Percentiles rank a stretch among this genome's conserved stretches.
phyloP scores from a whole-genome alignment of 768 basidiomycete species.

The Peribolospora baueri region DNA sequence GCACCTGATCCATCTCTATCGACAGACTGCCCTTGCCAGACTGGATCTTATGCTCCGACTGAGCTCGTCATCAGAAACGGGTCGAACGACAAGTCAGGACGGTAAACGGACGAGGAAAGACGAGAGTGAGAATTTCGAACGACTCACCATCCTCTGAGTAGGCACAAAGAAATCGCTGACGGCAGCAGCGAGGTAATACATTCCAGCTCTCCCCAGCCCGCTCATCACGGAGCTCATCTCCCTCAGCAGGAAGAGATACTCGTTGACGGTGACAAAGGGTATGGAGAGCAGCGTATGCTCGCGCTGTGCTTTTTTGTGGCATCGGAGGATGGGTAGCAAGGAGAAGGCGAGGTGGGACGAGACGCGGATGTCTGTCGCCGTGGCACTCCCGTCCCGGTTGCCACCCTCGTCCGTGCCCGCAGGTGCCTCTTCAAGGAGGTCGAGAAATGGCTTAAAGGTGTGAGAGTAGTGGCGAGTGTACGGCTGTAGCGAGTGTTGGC shows the following conservation, averaged over 20 bases:
- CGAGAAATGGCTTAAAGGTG: conserved; percentile 90
- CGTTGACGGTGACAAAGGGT: conserved; percentile 80
- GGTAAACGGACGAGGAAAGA: neutral
- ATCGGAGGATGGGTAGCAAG: conserved; percentile 42
- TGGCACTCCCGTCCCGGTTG: neutral
- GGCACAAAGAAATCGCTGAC: conserved; percentile 97
- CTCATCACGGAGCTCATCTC: conserved; percentile 33
- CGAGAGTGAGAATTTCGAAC: neutral
- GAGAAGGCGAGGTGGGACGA: neutral
- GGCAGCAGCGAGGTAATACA: conserved; percentile 95
- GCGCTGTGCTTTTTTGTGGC: conserved; percentile 56
- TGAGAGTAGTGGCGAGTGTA: conserved; percentile 97
- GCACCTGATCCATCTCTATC: conserved; percentile 98
- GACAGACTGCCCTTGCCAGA: conserved; percentile 78
- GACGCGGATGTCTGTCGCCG: neutral
- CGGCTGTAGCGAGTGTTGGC: conserved; percentile 90
- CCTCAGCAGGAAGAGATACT: conserved; percentile 78
- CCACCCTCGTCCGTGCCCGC: neutral
- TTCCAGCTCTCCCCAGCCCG: conserved; percentile 35
- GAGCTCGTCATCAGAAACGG: neutral
- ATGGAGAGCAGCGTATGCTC: conserved; percentile 56
- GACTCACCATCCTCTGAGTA: conserved; percentile 56
- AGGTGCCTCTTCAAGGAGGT: conserved; percentile 42
- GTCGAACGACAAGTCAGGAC: neutral
- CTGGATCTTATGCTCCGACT: conserved; percentile 98